These are phyloP conservation scores for Myrica gale DNA, from an alignment of 306 rosid species.

Conservation along the genomic window DNA sequence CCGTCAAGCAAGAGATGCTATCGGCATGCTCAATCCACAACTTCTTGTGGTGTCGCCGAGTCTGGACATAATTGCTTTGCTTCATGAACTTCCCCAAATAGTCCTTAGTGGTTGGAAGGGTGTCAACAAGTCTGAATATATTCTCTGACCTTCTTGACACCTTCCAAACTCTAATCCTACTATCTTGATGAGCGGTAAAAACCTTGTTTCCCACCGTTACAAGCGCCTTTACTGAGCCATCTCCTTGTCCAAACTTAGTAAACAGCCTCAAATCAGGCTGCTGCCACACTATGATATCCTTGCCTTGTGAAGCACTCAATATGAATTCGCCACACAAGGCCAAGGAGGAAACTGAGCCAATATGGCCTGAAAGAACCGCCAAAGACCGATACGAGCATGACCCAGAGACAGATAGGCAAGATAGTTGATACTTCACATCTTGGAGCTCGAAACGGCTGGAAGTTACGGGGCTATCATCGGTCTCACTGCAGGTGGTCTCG, in stretches of 20 bases:
- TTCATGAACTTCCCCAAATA: constrained; percentile 82
- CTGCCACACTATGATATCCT: constrained; percentile 87
- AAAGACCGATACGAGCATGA: constrained; percentile 47
- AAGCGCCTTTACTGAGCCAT: constrained; percentile 79
- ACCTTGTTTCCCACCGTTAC: constrained; percentile 63
- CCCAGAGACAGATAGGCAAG: constrained; percentile 35
- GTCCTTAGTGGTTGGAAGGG: constrained; percentile 81
- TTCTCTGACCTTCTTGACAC: constrained; percentile 75
- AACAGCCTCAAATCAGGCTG: constrained; percentile 75
- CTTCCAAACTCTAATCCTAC: constrained; percentile 85
- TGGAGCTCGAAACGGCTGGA: constrained; percentile 33
- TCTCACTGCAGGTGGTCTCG: constrained; percentile 41
- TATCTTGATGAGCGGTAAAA: constrained; percentile 85
- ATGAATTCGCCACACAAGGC: constrained; percentile 92
- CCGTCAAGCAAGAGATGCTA: constrained; percentile 78
- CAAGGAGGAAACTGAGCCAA: constrained; percentile 74
- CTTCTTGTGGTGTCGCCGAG: constrained; percentile 72
- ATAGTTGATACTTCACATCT: constrained; percentile 13
- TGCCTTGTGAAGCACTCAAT: constrained; percentile 82
- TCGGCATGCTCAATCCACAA: constrained; percentile 91
- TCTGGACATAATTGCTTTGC: constrained; percentile 84
- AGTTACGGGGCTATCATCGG: constrained; percentile 45
- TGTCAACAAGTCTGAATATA: constrained; percentile 58
- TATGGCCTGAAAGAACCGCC: constrained; percentile 72
- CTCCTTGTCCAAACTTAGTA: constrained; percentile 81